Evolutionary conservation across 2,329 filamentous ascomycete genomes (phyloP), one percentile per base, ranked within the genome.

Genomic region (Tolypocladium sp.): DNA sequence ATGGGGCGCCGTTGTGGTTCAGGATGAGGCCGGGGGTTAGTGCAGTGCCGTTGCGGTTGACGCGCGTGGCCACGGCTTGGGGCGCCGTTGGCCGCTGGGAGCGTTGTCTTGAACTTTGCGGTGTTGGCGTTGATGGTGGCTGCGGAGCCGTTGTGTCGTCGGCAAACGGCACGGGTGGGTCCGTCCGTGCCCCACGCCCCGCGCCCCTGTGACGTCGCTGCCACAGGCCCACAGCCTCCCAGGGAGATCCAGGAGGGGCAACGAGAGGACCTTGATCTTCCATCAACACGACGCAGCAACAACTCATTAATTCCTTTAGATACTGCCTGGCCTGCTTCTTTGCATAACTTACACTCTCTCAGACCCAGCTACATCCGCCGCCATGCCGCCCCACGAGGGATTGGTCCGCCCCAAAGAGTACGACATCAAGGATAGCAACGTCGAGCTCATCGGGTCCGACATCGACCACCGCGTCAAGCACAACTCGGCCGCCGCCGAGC

Each of bases 381-480:
- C 65, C 33, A 88, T 88, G 85, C 72, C 84, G 54, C 85, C 85
- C 6, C 76, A 84, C 66, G 73, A 84, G 67, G 85, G 84, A 51
- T 75, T 88, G 46, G 80, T 87, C 10, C 85, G 88, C 66, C 76
- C 73, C 33, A 82, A 84, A 66, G 79, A 87, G 68, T 87, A 88
- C 68, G 82, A 89, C 69, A 82, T 88, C 74, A 82, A 85, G 65
- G 84, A 88, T 69, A 86, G 82, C 74, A 89, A 89, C 66, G 82
- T 88, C 59, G 84, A 86, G 71, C 77, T 88, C 58, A 83, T 89
- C 60, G 82, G 83, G 59, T 80, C 79, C 58, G 78, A 83, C 62
- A 79, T 89, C 62, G 86, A 89, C 73, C 86, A 88, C 73, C 79
- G 79, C 61, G 82, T 89, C 66, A 89, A 89, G 68, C 82, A 87